These are phyloP conservation scores for Ilex asprella DNA, from an alignment of 257 asterid genomes.

Conservation along the genomic window DNA sequence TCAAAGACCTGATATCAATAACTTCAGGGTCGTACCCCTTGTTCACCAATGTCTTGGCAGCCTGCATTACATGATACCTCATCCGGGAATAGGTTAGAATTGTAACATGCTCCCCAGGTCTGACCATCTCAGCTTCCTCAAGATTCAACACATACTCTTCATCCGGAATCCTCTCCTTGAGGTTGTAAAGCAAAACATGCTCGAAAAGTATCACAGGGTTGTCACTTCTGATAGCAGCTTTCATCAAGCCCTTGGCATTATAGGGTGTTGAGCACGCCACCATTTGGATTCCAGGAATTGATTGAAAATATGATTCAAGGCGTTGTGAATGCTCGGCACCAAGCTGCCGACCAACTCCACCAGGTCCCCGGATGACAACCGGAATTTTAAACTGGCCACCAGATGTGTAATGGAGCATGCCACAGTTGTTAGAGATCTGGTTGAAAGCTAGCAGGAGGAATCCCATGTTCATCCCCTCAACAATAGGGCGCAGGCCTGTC, in stretches of 20 bases:
- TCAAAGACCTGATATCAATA: constrained; percentile 77
- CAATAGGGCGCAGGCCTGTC: constrained; percentile 74
- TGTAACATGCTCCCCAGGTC: constrained; percentile 74
- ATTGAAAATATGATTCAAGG: constrained; percentile 75
- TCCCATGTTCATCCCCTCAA: constrained; percentile 96
- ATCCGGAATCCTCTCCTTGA: constrained; percentile 78
- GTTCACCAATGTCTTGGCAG: constrained; percentile 65
- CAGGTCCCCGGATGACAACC: constrained; percentile 79
- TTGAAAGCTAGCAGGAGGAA: constrained; percentile 79
- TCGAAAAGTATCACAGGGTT: constrained; percentile 78
- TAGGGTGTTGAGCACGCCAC: constrained; percentile 84
- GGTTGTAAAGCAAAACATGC: constrained; percentile 75
- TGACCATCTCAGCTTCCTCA: constrained; percentile 86
- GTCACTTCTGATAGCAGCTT: constrained; percentile 75
- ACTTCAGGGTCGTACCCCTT: constrained; percentile 82
- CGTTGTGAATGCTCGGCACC: constrained; percentile 93
- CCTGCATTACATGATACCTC: constrained; percentile 95
- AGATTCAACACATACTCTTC: constrained; percentile 59
- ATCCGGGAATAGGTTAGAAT: constrained; percentile 75
- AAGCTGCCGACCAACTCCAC: constrained; percentile 92
- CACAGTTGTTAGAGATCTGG: constrained; percentile 85
- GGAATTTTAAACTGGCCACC: constrained; percentile 88
- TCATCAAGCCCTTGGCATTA: constrained; percentile 80
- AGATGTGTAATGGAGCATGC: constrained; percentile 89
- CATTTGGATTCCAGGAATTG: constrained; percentile 82